Percentiles rank a stretch among this genome's conserved stretches.
Evolutionary conservation across 257 asterid species (phyloP).

Genomic region (Solanum verrucosum): DNA sequence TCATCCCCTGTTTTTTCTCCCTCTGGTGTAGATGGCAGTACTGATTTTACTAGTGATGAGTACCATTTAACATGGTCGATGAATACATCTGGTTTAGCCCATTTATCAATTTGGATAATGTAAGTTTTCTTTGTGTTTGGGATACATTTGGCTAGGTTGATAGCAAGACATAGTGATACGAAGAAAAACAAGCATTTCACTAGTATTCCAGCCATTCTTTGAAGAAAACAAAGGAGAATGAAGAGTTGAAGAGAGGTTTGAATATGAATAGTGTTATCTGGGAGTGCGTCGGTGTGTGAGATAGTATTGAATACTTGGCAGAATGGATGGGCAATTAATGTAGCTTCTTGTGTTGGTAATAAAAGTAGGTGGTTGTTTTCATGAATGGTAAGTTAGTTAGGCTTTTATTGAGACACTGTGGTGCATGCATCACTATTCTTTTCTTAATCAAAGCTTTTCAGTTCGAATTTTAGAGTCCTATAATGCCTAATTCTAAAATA

Average conservation of each 20-base stretch:
- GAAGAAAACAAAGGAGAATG: background rate
- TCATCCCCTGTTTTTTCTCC: background rate
- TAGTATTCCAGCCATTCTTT: slow-evolving; percentile 29
- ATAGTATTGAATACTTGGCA: background rate
- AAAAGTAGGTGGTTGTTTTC: slow-evolving; percentile 65
- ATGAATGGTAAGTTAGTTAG: slow-evolving; percentile 20
- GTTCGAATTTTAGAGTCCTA: too few relatives aligned
- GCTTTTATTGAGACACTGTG: background rate
- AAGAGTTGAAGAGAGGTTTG: background rate
- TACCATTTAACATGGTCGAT: slow-evolving; percentile 63
- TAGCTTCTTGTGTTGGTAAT: slow-evolving; percentile 32
- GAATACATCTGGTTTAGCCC: slow-evolving; percentile 62
- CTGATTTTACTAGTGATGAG: slow-evolving; percentile 48
- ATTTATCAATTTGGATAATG: slow-evolving; percentile 58
- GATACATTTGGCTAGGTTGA: background rate
- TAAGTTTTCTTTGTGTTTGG: slow-evolving; percentile 37
- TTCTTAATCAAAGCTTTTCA: fast-evolving
- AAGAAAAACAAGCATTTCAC: slow-evolving; percentile 27
- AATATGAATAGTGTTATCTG: background rate
- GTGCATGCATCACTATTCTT: too few relatives aligned
- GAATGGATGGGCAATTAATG: background rate
- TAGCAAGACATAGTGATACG: slow-evolving; percentile 6
- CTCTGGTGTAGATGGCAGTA: background rate
- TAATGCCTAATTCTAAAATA: too few relatives aligned
- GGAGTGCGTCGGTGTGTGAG: background rate